Percentiles rank a stretch among this genome's conserved stretches.
These are phyloP conservation scores for Kockovaella imperatae DNA, from an alignment of 768 basidiomycete species.

Conservation along the genomic window DNA sequence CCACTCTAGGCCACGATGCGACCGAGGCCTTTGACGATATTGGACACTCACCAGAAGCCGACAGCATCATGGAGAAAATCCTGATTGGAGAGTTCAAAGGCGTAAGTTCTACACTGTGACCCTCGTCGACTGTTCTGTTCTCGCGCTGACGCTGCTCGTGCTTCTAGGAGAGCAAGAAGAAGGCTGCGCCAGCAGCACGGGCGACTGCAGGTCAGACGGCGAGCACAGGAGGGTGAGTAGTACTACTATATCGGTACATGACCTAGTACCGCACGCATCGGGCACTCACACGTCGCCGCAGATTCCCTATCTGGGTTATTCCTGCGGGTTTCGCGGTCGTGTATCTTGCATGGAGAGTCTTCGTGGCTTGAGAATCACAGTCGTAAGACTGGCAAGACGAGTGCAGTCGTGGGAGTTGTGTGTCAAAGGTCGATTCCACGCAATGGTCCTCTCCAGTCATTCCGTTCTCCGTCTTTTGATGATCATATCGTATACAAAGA, in stretches of 20 bases:
- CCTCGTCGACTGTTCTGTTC: not conserved
- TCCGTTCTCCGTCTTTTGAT: too few relatives aligned
- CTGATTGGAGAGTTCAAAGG: conserved; percentile 75
- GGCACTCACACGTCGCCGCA: too few relatives aligned
- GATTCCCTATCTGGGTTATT: conserved; percentile 71
- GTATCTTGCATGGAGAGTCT: conserved; percentile 82
- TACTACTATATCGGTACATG: not conserved
- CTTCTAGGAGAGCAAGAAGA: conserved; percentile 55
- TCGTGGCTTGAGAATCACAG: conserved; percentile 46
- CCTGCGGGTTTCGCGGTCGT: conserved; percentile 70
- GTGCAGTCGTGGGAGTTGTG: not conserved
- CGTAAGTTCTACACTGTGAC: conserved; percentile 16
- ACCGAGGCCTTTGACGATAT: conserved; percentile 99
- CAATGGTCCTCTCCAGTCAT: too few relatives aligned
- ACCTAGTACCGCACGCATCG: too few relatives aligned
- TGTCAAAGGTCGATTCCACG: too few relatives aligned
- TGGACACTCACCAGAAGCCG: conserved; percentile 96
- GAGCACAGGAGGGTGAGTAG: conserved; percentile 2
- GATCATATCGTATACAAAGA: too few relatives aligned
- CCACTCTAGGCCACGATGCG: conserved; percentile 70
- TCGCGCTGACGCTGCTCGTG: not conserved
- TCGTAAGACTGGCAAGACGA: not conserved
- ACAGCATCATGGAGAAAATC: conserved; percentile 70
- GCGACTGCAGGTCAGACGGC: not conserved
- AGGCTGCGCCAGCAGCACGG: conserved; percentile 1